These are phyloP conservation scores for Apophysomyces elegans DNA, from an alignment of 371 early-diverging fungal species.

Conservation along the genomic window DNA sequence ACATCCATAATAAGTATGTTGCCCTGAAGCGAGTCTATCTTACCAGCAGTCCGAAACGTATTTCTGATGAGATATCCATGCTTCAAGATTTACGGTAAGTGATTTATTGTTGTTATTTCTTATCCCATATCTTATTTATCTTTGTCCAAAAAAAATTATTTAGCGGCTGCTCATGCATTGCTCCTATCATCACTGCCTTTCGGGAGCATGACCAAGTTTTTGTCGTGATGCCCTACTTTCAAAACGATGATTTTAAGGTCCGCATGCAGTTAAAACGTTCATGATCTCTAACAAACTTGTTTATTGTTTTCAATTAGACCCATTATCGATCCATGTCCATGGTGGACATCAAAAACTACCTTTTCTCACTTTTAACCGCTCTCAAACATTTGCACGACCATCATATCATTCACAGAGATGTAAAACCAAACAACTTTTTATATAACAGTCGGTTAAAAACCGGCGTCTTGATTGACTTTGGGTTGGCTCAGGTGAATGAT, in stretches of 20 bases:
- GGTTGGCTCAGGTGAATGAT: conserved; percentile 84
- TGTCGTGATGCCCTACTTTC: conserved; percentile 89
- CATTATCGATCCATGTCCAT: conserved; percentile 63
- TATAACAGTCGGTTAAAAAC: conserved; percentile 69
- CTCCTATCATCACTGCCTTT: conserved; percentile 82
- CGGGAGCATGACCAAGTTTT: conserved; percentile 88
- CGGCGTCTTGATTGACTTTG: conserved; percentile 98
- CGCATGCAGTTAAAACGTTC: conserved; percentile 2
- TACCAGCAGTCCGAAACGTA: conserved; percentile 84
- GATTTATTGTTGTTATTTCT: no score
- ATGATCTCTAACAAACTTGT: not conserved
- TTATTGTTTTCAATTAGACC: conserved; percentile 38
- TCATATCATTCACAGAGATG: conserved; percentile 89
- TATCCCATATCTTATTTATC: not conserved
- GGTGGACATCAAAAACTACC: conserved; percentile 82
- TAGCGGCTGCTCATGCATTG: conserved; percentile 57
- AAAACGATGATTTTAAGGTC: conserved; percentile 87
- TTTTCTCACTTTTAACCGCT: conserved; percentile 79
- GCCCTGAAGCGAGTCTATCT: conserved; percentile 94
- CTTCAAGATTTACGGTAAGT: conserved; percentile 73
- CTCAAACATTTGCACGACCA: conserved; percentile 74
- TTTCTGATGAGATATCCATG: conserved; percentile 89
- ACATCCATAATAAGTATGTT: conserved; percentile 45
- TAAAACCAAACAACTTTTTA: conserved; percentile 98
- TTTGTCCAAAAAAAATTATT: not conserved